Evolutionary conservation across 2,329 filamentous ascomycete genomes (phyloP).

Genomic region (Colletotrichum zoysiae): DNA sequence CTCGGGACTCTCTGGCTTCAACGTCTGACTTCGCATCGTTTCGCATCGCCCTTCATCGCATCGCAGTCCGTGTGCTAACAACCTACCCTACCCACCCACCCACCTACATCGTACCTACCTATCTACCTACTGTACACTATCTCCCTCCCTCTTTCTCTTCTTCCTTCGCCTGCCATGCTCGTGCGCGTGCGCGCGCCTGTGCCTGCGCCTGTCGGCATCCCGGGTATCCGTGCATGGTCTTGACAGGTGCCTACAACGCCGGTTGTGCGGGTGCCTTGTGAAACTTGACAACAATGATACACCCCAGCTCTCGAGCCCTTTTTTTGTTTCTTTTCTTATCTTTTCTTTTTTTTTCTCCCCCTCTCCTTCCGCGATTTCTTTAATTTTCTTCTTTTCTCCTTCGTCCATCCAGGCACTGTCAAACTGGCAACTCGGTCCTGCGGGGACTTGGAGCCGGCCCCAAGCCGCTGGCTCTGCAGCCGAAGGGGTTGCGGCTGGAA

Average conservation of each 20-base stretch:
- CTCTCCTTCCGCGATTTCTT: too few relatives aligned
- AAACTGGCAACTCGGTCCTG: conserved; percentile 8
- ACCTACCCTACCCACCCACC: too few relatives aligned
- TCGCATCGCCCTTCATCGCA: background rate
- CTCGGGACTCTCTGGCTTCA: background rate
- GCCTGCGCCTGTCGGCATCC: background rate
- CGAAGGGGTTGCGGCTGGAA: background rate
- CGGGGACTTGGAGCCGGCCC: conserved; percentile 6
- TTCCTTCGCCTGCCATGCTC: background rate
- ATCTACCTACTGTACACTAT: background rate
- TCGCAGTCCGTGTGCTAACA: background rate
- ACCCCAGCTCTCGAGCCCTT: background rate
- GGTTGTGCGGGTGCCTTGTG: background rate
- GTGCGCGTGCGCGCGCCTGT: background rate
- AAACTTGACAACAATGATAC: conserved; percentile 25
- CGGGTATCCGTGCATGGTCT: background rate
- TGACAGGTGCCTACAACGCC: conserved; percentile 7
- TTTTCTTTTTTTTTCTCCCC: background rate
- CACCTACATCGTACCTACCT: background rate
- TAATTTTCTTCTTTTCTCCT: background rate
- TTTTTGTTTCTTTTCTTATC: background rate
- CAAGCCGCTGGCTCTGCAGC: conserved; percentile 2
- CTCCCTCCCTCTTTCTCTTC: background rate
- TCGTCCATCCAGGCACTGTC: background rate
- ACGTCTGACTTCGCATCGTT: background rate